phyloP scores from a whole-genome alignment of 2,329 filamentous ascomycete species.

The Delphinella strobiligena region DNA sequence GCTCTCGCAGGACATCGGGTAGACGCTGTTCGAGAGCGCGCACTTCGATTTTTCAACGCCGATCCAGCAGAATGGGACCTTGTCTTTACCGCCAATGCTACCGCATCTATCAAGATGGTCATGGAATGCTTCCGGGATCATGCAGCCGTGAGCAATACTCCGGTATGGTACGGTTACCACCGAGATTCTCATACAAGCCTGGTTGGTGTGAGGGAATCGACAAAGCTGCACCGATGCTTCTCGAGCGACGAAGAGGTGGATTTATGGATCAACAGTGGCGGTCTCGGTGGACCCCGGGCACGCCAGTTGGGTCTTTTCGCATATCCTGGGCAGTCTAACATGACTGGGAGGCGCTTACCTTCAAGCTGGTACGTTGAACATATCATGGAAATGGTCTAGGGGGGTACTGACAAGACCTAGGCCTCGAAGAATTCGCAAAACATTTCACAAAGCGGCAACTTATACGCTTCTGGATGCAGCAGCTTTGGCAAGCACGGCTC shows the following conservation, averaged over 20 bases:
- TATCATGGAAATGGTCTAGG: conserved; percentile 1
- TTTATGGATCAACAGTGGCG: conserved; percentile 45
- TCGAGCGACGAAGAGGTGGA: conserved; percentile 49
- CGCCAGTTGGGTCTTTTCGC: conserved; percentile 48
- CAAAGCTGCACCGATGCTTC: conserved; percentile 54
- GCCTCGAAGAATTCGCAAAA: conserved; percentile 29
- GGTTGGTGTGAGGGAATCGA: conserved; percentile 64
- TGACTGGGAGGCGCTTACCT: conserved; percentile 70
- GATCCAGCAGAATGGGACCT: conserved; percentile 73
- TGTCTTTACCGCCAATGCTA: conserved; percentile 86
- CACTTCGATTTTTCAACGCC: conserved; percentile 68
- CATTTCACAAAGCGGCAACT: conserved; percentile 17
- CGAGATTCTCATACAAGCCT: conserved; percentile 76
- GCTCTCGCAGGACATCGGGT: conserved; percentile 63
- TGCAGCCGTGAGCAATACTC: conserved; percentile 32
- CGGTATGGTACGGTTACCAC: conserved; percentile 77
- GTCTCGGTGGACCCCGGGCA: conserved; percentile 20
- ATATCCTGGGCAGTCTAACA: conserved; percentile 85
- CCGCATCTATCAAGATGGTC: conserved; percentile 79
- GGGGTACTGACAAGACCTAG: too few relatives aligned
- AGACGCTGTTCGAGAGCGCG: conserved; percentile 60
- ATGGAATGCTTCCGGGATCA: conserved; percentile 61
- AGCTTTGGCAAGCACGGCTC: conserved; percentile 64
- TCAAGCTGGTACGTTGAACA: conserved; percentile 54
- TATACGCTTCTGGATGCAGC: conserved; percentile 78